Conservation (phyloP, 1,139 yeast genomes). For the Kazachstania sp. region DNA sequence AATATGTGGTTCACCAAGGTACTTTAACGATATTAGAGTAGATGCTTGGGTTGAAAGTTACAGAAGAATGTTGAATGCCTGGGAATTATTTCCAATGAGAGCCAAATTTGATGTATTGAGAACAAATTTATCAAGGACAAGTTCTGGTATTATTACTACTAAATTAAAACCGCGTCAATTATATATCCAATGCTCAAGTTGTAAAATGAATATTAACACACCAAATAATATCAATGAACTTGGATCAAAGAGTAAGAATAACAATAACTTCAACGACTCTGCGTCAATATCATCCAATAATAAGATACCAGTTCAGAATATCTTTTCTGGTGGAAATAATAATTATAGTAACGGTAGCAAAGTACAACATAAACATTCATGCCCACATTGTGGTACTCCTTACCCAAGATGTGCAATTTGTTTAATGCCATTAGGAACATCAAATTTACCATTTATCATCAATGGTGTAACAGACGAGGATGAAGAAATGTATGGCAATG, state of each 20-base stretch:
- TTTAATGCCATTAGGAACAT: slow-evolving; percentile 69
- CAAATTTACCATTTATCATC: slow-evolving; percentile 33
- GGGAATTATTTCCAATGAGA: slow-evolving; percentile 70
- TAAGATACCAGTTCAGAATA: background rate
- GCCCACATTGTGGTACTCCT: slow-evolving; percentile 86
- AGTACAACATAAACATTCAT: slow-evolving; percentile 35
- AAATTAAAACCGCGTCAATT: slow-evolving; percentile 64
- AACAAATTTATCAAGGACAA: slow-evolving; percentile 51
- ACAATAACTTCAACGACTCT: slow-evolving; percentile 3
- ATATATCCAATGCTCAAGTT: slow-evolving; percentile 68
- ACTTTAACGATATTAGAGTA: slow-evolving; percentile 61
- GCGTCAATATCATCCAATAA: background rate
- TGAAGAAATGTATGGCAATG: slow-evolving; percentile 5
- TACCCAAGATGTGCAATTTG: slow-evolving; percentile 90
- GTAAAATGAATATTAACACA: slow-evolving; percentile 61
- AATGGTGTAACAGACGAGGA: slow-evolving; percentile 18
- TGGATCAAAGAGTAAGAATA: background rate
- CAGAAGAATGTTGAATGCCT: slow-evolving; percentile 66
- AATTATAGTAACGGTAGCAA: background rate
- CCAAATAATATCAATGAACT: slow-evolving; percentile 6
- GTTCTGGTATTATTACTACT: slow-evolving; percentile 41
- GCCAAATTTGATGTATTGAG: slow-evolving; percentile 82
- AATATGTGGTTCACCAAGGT: slow-evolving; percentile 75
- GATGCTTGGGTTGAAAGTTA: slow-evolving; percentile 74
- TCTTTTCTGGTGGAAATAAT: background rate